Conservation (phyloP, 306 rosid genomes). For the Trifolium repens region DNA sequence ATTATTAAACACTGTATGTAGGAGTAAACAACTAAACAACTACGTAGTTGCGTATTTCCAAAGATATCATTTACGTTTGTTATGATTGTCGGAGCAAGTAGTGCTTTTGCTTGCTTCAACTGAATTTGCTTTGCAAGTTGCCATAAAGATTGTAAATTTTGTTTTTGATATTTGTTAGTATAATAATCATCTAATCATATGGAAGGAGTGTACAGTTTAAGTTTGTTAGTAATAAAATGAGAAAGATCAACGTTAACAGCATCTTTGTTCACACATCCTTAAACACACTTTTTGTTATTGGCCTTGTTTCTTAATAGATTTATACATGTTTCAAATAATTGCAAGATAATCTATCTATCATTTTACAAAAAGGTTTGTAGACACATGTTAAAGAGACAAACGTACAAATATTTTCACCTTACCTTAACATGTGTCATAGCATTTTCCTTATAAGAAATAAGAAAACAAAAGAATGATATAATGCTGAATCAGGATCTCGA, state of each 20-base stretch:
- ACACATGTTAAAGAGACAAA: too few species aligned
- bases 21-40: neutral
- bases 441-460: too few species aligned
- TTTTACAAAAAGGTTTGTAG: too few species aligned
- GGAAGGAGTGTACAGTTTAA: neutral
- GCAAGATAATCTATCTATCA: too few species aligned
- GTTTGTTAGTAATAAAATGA: neutral
- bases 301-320: neutral
- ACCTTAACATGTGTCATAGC: too few species aligned
- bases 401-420: too few species aligned
- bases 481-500: neutral
- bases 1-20: neutral
- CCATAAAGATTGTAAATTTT: neutral
- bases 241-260: neutral
- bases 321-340: too few species aligned
- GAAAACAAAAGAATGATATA: too few species aligned
- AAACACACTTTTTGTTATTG: neutral
- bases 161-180: neutral
- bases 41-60: neutral
- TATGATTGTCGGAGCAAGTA: neutral
- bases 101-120: neutral
- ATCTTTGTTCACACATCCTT: neutral
- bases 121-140: constrained; percentile 10
- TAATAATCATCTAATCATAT: neutral
- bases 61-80: neutral